Base-by-base conservation (phyloP, 495 filamentous ascomycete species). In the Hypoxylon lenormandii region DNA sequence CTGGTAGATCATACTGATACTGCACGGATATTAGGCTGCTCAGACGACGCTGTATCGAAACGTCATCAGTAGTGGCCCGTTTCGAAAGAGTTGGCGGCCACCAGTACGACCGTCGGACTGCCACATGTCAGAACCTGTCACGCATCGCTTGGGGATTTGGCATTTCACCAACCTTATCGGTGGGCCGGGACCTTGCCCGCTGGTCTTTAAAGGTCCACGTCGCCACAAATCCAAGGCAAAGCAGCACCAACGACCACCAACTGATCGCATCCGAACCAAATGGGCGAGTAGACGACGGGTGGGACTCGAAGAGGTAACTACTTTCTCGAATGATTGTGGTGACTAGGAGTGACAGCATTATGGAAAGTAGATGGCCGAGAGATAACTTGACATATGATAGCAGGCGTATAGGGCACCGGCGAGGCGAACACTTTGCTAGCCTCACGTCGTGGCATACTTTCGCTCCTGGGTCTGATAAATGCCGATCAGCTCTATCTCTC, bases 151-250 rank as follows among this genome's bases (percentile, higher is more conserved):
- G 12, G 28, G 23, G 36, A 19, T 37, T 23, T 21, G 42, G 16
- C 2, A 18, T 30, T 56, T 56, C 19, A 60, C 64, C 47, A 30
- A 64, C 64, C 48, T 55, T 54, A 13, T 52, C 30, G 5, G 22
- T 21, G 13, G 13, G 13, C 42, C 37, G 37, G 5, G 60, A n/a
- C 37, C 4, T 51, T 6, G 26, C 21, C 11, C 53, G 30, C 10
- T 33, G 49, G 36, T 64, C 59, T 26, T 60, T 72, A 5, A 72
- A 23, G 19, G 48, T 48, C 69, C 69, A 72, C n/a, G 69, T 72
- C 22, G 33, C 43, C 16, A 60, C n/a, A 11, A 72, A 69, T 37
- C 69, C 69, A 36, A 69, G 19, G 21, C 64, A 47, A 11, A 64
- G 33, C 3, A 64, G 47, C n/a, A 51, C 15, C 18, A 63, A 38